Base-by-base conservation (phyloP, 1,284 basidiomycete species). In the Melampsora americana region DNA sequence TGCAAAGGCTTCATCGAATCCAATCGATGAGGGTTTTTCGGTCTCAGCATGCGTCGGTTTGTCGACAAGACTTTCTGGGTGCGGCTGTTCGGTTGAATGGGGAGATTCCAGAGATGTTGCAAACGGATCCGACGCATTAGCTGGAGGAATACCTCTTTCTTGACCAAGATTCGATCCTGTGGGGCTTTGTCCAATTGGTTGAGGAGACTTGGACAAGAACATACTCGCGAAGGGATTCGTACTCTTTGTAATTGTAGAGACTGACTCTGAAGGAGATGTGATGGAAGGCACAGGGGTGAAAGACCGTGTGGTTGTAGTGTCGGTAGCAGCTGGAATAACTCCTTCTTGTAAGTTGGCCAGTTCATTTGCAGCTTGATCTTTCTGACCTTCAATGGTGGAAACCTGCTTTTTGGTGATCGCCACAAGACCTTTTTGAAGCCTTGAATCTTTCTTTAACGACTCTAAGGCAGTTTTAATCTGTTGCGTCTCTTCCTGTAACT, bases 381-480 rank as follows among this genome's bases (percentile, higher is more conserved):
- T 88, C 79, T 93, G 91, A 0, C 86, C 85, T 83, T 98, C 95
- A 67, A 92, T 91, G 0, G 91, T 89, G 18, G 87, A 88, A 28
- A 99, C 85, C 84, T 99, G 96, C 84, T 99, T 99, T 85, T 90
- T 91, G 11, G 92, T 91, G 82, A 99, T 96, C 3, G 94, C 93
- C 18, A 95, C 86, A 76, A 96, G 86, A 16, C 95, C 96, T 83
- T 94, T 96, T 84, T 98, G 94, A 82, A 96, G 93, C 82, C 96
- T 90, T 0, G 92, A 92, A 67, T 98, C 94, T 84, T 94, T 97
- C 85, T 90, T 93, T 65, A 89, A 83, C 85, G 92, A 95, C 83
- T 98, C 96, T 59, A 94, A 85, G 79, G 91, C 89, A 11, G 84
- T 86, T 84, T 91, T 94, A 73, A 91, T 83, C 9, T 84, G 83